Evolutionary conservation across 495 filamentous ascomycete species (phyloP).

Genomic region (Xylaria bambusicola): DNA sequence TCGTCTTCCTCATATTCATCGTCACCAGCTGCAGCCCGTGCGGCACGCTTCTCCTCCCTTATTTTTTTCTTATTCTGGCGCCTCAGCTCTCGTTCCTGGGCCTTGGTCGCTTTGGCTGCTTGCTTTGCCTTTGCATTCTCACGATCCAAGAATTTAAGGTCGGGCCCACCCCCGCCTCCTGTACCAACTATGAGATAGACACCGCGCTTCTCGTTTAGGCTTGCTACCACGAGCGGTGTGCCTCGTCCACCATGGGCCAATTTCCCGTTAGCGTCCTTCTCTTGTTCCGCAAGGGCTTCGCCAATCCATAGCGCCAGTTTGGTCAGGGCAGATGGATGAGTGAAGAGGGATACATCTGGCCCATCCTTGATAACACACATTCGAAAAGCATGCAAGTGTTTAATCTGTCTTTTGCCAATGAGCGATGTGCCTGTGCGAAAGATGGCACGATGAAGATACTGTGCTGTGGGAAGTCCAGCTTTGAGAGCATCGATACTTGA

Average conservation of each 20-base stretch:
- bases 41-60: constrained; percentile 59
- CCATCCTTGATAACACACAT: constrained; percentile 96
- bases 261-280: constrained; percentile 71
- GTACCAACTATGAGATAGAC: constrained; percentile 89
- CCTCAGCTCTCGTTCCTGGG: constrained; percentile 59
- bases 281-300: constrained; percentile 88
- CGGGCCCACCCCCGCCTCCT: constrained; percentile 74
- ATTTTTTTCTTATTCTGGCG: constrained; percentile 63
- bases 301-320: constrained; percentile 94
- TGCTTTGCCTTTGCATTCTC: constrained; percentile 63
- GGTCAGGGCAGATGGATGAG: constrained; percentile 85
- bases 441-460: constrained; percentile 88
- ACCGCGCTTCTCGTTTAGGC: constrained; percentile 82
- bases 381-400: constrained; percentile 85
- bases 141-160: constrained; percentile 60
- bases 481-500: constrained; percentile 72
- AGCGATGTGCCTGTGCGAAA: constrained; percentile 88
- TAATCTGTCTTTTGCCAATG: constrained; percentile 90
- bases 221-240: constrained; percentile 85
- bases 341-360: constrained; percentile 84
- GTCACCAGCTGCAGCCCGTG: constrained; percentile 45
- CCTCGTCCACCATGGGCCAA: constrained; percentile 68
- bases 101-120: constrained; percentile 59
- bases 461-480: constrained; percentile 75
- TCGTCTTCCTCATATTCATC: constrained; percentile 56